Percentiles rank a stretch among this genome's conserved stretches.
These are phyloP conservation scores for Fusarium sp. DNA, from an alignment of 2,329 filamentous ascomycete species.

Conservation along the genomic window DNA sequence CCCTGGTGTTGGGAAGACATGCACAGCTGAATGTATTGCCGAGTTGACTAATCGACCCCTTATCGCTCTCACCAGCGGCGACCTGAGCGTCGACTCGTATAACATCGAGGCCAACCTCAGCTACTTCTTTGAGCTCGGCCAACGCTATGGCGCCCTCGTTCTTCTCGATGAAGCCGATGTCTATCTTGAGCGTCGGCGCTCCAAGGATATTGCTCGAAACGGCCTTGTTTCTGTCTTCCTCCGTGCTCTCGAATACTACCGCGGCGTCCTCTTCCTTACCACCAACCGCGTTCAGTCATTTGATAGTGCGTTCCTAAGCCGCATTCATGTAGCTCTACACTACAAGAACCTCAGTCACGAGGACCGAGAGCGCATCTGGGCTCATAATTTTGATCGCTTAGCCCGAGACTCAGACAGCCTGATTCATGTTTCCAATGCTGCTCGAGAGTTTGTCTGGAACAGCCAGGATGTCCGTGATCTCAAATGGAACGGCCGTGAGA, in stretches of 20 bases:
- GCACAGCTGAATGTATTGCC: conserved; percentile 69
- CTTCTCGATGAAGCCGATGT: conserved; percentile 74
- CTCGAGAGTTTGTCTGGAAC: conserved; percentile 59
- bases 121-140: conserved; percentile 65
- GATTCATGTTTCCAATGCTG: conserved; percentile 57
- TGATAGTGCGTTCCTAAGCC: conserved; percentile 64
- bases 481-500: conserved; percentile 61
- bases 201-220: conserved; percentile 62
- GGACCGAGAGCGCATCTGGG: conserved; percentile 63
- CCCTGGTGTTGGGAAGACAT: conserved; percentile 71
- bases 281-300: conserved; percentile 66
- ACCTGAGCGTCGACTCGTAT: conserved; percentile 59
- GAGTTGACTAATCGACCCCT: conserved; percentile 67
- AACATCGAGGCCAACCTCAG: conserved; percentile 61
- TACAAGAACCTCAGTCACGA: conserved; percentile 60
- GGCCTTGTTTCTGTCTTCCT: conserved; percentile 65
- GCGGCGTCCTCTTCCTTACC: conserved; percentile 66
- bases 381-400: conserved; percentile 62
- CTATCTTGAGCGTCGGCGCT: conserved; percentile 68
- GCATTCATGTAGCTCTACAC: conserved; percentile 66
- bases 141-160: conserved; percentile 66
- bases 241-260: conserved; percentile 67
- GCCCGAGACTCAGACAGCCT: conserved; percentile 58
- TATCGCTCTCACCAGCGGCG: conserved; percentile 66
- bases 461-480: conserved; percentile 56